A percentile compares a stretch with the other conserved stretches of the same genome.
Conservation (phyloP, 2,329 filamentous ascomycete genomes). For the Botryotinia calthae region DNA sequence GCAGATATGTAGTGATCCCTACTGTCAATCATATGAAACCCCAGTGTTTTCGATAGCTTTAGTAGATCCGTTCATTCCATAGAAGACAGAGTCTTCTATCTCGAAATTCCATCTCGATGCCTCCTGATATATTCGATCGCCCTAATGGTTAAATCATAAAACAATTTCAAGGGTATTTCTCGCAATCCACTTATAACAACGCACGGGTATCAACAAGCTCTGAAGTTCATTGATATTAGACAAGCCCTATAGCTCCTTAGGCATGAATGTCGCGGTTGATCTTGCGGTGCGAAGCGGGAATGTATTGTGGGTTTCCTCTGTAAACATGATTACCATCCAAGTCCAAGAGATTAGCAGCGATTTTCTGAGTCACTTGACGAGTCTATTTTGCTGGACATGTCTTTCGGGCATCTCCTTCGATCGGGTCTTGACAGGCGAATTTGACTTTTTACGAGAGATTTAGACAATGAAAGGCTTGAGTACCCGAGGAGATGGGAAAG, state of each 20-base stretch:
- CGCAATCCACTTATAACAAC: background rate
- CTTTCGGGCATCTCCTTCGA: background rate
- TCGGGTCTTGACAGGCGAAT: background rate
- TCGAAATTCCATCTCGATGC: background rate
- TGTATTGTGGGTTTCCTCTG: background rate
- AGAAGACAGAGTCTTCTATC: background rate
- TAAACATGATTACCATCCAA: background rate
- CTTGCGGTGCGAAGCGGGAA: background rate
- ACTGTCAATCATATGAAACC: background rate
- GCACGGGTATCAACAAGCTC: background rate
- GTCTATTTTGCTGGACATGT: background rate
- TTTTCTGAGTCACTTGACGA: background rate
- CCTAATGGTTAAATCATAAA: background rate
- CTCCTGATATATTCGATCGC: background rate
- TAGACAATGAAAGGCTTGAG: background rate
- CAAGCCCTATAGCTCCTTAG: constrained; percentile 6
- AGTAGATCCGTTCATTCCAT: background rate
- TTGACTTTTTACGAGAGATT: background rate
- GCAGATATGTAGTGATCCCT: background rate
- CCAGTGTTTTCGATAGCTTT: background rate
- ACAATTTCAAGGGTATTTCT: background rate
- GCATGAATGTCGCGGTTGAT: background rate
- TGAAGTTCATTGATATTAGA: background rate
- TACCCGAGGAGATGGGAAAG: background rate
- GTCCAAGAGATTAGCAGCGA: background rate